phyloP scores from a whole-genome alignment of 2,329 filamentous ascomycete species.

The Penicillium corylophilum region DNA sequence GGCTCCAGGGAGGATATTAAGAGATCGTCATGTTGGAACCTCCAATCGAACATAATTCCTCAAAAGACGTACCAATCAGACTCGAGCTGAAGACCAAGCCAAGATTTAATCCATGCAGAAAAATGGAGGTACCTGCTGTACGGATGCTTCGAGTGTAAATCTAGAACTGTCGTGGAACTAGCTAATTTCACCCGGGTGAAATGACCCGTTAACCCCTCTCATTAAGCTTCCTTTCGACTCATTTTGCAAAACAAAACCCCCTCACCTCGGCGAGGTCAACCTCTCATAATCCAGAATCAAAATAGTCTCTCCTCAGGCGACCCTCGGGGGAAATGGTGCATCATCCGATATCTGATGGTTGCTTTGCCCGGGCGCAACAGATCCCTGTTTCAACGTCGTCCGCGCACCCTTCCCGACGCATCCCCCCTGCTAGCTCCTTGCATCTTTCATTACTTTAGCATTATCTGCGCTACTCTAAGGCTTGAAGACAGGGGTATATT shows the following conservation, averaged over 20 bases:
- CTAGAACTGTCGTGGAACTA: not conserved
- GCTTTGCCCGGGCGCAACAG: not conserved
- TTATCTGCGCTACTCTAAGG: not conserved
- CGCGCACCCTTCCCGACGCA: not conserved
- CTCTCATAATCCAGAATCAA: not conserved
- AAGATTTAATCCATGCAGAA: not conserved
- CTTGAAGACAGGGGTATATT: not conserved
- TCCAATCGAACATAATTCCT: not conserved
- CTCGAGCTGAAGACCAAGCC: not conserved
- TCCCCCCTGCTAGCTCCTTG: not conserved
- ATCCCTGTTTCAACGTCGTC: not conserved
- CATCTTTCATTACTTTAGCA: not conserved
- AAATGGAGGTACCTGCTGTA: not conserved
- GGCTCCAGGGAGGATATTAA: not conserved
- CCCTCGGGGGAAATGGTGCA: not conserved
- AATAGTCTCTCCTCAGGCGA: not conserved
- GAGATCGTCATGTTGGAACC: not conserved
- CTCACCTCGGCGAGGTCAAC: not conserved
- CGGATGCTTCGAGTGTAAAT: not conserved
- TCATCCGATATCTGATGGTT: not conserved
- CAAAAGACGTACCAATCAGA: not conserved
- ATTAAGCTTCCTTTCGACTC: not conserved
- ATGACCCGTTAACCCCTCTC: not conserved
- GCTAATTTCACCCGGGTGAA: conserved; percentile 5
- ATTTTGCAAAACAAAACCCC: not conserved